Conservation (phyloP, 2,329 filamentous ascomycete genomes). For the Phialemoniopsis sp. region DNA sequence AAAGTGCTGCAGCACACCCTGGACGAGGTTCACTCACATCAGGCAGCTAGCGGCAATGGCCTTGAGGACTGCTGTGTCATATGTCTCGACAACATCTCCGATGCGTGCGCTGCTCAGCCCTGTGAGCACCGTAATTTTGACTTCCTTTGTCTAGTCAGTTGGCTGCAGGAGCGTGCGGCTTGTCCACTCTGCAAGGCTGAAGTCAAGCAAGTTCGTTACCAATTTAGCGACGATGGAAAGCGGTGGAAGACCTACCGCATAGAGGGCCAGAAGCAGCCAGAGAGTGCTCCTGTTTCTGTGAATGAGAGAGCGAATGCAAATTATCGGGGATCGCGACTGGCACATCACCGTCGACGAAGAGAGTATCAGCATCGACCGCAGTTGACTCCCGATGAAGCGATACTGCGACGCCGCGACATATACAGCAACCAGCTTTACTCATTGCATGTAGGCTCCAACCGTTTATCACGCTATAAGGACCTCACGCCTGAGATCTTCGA, state of each 20-base stretch:
- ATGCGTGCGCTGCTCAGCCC: constrained; percentile 67
- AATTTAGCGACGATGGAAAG: constrained; percentile 44
- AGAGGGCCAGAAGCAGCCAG: constrained; percentile 17
- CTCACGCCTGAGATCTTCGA: constrained; percentile 65
- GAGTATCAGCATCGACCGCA: constrained; percentile 13
- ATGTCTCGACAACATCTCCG: constrained; percentile 73
- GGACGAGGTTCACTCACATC: constrained; percentile 15
- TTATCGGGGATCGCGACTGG: neutral
- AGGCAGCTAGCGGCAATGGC: constrained; percentile 25
- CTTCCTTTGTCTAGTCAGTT: constrained; percentile 77
- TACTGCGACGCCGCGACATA: constrained; percentile 63
- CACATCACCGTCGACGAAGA: neutral
- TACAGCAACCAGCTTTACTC: constrained; percentile 73
- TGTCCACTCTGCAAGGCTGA: constrained; percentile 75
- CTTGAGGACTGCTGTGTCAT: constrained; percentile 66
- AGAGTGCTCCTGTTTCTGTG: constrained; percentile 3
- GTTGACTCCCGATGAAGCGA: constrained; percentile 18
- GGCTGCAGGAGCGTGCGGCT: constrained; percentile 67
- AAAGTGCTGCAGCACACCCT: constrained; percentile 4
- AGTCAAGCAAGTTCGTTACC: constrained; percentile 60
- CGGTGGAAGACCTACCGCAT: constrained; percentile 55
- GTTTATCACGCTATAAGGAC: constrained; percentile 67
- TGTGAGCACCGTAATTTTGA: constrained; percentile 82
- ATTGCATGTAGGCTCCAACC: constrained; percentile 77
- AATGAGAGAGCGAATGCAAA: too few species aligned